A percentile compares a stretch with the other conserved stretches of the same genome.
These are phyloP conservation scores for Penicillium brevicompactum DNA, from an alignment of 2,329 filamentous ascomycete species.

Conservation along the genomic window DNA sequence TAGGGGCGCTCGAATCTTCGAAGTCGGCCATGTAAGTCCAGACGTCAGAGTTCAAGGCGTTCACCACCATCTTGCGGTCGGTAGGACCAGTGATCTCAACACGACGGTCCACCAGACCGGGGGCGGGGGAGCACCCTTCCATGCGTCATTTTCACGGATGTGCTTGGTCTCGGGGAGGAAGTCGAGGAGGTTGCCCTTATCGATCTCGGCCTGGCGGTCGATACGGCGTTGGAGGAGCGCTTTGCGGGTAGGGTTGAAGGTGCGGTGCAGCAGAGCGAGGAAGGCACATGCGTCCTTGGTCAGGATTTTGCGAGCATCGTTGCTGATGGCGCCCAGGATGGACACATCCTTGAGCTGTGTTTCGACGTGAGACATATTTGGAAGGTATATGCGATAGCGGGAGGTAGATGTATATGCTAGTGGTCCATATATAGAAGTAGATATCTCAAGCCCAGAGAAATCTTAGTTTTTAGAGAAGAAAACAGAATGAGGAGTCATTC, in stretches of 20 bases:
- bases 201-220: constrained; percentile 86
- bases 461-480: background rate
- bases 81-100: constrained; percentile 98
- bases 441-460: background rate
- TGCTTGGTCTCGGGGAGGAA: constrained; percentile 95
- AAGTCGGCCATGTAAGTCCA: constrained; percentile 99
- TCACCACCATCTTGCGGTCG: constrained; percentile 98
- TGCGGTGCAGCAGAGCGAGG: constrained; percentile 89
- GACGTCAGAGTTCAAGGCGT: constrained; percentile 91
- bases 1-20: constrained; percentile 93
- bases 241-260: constrained; percentile 90
- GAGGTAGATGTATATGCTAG: background rate
- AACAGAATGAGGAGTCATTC: background rate
- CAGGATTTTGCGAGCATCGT: constrained; percentile 84
- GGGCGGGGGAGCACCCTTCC: constrained; percentile 92
- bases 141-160: constrained; percentile 90
- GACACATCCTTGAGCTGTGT: constrained; percentile 83
- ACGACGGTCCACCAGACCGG: constrained; percentile 87
- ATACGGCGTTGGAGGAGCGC: constrained; percentile 82
- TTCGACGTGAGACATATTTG: constrained; percentile 69
- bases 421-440: background rate
- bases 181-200: constrained; percentile 84
- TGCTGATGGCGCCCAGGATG: constrained; percentile 77
- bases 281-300: constrained; percentile 89
- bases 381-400: background rate